Evolutionary conservation across 1,139 yeast species (phyloP).

Genomic region (Blastobotrys ciferrii): DNA sequence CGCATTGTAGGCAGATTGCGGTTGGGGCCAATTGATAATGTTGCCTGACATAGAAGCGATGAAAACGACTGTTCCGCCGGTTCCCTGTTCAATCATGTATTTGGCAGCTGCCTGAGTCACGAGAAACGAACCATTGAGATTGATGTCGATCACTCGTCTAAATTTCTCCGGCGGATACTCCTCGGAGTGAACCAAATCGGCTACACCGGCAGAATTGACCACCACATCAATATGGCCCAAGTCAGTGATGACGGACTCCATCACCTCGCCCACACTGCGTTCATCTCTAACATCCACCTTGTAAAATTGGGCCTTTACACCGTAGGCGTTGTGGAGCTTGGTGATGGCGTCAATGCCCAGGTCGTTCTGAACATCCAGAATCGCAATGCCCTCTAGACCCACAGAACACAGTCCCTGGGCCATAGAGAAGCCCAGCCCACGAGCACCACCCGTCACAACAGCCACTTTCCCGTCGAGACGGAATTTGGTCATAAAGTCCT

Average conservation of each 20-base stretch:
- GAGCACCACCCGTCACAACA: slow-evolving; percentile 67
- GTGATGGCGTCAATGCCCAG: slow-evolving; percentile 52
- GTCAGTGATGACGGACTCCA: slow-evolving; percentile 55
- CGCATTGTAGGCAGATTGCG: slow-evolving; percentile 56
- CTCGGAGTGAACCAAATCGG: slow-evolving; percentile 78
- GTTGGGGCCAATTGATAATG: slow-evolving; percentile 65
- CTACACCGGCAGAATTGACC: slow-evolving; percentile 76
- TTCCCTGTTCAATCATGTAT: slow-evolving; percentile 58
- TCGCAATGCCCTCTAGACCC: slow-evolving; percentile 65
- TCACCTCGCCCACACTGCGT: slow-evolving; percentile 50
- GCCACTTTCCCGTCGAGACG: slow-evolving; percentile 68
- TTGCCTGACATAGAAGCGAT: slow-evolving; percentile 66
- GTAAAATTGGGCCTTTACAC: slow-evolving; percentile 61
- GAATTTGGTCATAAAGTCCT: slow-evolving; percentile 44
- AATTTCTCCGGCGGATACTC: slow-evolving; percentile 76
- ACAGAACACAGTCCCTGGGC: slow-evolving; percentile 67
- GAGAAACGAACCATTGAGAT: slow-evolving; percentile 74
- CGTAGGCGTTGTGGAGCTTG: slow-evolving; percentile 53
- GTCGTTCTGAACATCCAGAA: slow-evolving; percentile 44
- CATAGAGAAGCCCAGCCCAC: slow-evolving; percentile 63
- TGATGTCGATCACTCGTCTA: slow-evolving; percentile 70
- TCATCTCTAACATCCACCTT: slow-evolving; percentile 62
- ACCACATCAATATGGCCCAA: slow-evolving; percentile 61
- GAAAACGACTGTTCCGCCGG: slow-evolving; percentile 51
- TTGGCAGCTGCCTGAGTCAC: slow-evolving; percentile 68